These are phyloP conservation scores for Silene vulgaris DNA, from an alignment of 179 eudicot species.

Conservation along the genomic window DNA sequence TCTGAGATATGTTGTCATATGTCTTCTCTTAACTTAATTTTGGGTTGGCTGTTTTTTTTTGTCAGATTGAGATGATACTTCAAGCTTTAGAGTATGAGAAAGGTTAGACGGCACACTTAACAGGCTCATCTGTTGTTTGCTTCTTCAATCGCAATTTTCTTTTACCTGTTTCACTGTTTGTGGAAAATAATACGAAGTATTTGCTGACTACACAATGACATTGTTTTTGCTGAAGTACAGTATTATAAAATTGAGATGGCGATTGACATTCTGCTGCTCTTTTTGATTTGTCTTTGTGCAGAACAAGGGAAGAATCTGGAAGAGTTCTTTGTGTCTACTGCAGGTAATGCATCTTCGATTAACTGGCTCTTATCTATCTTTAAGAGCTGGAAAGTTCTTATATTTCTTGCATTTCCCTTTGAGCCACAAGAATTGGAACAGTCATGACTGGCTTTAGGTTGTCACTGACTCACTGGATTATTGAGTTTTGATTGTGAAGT, in stretches of 20 bases:
- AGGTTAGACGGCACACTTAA: slow-evolving; percentile 37
- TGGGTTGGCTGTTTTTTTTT: slow-evolving; percentile 10
- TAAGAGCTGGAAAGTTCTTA: not conserved
- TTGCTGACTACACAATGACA: not conserved
- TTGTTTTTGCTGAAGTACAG: not conserved
- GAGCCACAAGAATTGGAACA: not conserved
- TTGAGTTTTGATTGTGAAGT: not conserved
- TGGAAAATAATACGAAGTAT: not conserved
- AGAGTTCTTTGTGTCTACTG: slow-evolving; percentile 90
- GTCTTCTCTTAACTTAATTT: slow-evolving; percentile 17
- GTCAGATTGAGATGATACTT: slow-evolving; percentile 96
- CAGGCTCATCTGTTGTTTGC: slow-evolving; percentile 7
- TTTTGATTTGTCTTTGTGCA: slow-evolving; percentile 32
- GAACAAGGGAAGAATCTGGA: slow-evolving; percentile 90
- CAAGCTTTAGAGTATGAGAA: slow-evolving; percentile 95
- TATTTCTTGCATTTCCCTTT: not conserved
- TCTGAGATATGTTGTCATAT: not conserved
- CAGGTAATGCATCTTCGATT: slow-evolving; percentile 43
- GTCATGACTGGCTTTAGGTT: not conserved
- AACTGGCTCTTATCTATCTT: not conserved
- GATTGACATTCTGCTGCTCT: slow-evolving; percentile 8
- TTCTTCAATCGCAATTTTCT: not conserved
- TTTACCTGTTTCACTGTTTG: not conserved
- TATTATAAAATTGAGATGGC: not conserved
- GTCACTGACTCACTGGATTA: not conserved